Evolutionary conservation across 2,329 filamentous ascomycete species (phyloP), one percentile per base, ranked within the genome.

Genomic region (Hymenotorrendiella dingleyae): DNA sequence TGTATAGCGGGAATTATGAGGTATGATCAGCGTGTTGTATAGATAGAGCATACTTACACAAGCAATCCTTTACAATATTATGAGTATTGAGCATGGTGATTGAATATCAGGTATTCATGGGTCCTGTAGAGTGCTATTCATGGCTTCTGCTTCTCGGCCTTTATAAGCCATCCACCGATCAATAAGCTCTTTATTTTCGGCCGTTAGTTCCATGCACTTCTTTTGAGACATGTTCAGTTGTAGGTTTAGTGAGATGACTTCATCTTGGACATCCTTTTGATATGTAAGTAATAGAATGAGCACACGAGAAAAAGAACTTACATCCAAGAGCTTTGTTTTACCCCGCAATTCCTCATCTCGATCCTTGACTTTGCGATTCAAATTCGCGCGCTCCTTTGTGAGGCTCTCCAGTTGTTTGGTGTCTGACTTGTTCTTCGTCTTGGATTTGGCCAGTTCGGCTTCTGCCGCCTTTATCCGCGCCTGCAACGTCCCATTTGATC

Each of bases 141-240:
- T 90, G 49, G 78, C 82, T 43, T 93, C 86, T 9, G 86, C 91
- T 67, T 96, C 90, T 60, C 82, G 76, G 4, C 82, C 84, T 76
- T 93, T 93, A 50, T 84, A 74, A 59, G 79, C 80, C 84, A 97
- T 90, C 88, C 90, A 97, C 42, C 93, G 75, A 62, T 89, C 84
- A 40, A 96, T 81, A 42, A 98, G 72, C 53, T 95, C 86, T 59
- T 86, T 82, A 60, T 97, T 97, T 62, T 97, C 93, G 46, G 73
- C 74, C 60, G 81, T 78, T 49, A 94, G 69, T 63, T 80, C 82
- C 60, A 83, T 80, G 21, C 76, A 73, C 58, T 80, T 79, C 61
- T 90, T 78, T 62, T 94, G 89, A 3, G 84, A 82, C 70, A 96
- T 78, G 54, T 93, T 89, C 32, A 96, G 72, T 64, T 97, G 86